These are phyloP conservation scores for Coriaria nepalensis DNA, from an alignment of 306 rosid species.

Conservation along the genomic window DNA sequence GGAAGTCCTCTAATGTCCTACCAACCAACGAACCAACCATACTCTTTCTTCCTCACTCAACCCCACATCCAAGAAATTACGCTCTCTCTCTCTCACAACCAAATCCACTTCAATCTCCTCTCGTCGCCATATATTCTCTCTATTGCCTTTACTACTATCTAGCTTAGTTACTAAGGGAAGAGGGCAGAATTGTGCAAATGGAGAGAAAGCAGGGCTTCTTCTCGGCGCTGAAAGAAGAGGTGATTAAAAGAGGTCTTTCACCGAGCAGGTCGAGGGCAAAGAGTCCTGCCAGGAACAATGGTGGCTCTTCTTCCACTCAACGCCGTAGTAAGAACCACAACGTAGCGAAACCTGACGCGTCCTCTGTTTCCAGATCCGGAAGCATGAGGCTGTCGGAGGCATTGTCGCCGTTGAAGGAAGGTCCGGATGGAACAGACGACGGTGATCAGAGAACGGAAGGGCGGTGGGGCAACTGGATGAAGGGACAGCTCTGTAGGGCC, in stretches of 20 bases:
- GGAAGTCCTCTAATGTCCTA: too few relatives aligned
- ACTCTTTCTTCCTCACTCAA: too few relatives aligned
- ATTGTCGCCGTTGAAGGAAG: conserved; percentile 86
- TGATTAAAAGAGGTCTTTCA: conserved; percentile 48
- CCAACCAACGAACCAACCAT: too few relatives aligned
- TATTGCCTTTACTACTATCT: not conserved
- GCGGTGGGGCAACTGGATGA: conserved; percentile 87
- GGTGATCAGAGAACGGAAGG: conserved; percentile 60
- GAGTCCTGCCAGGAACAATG: conserved; percentile 31
- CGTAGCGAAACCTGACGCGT: conserved; percentile 41
- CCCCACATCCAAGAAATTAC: too few relatives aligned
- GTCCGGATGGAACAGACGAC: conserved; percentile 72
- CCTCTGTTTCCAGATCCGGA: conserved; percentile 70
- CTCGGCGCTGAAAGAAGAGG: conserved; percentile 49
- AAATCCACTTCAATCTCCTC: too few relatives aligned
- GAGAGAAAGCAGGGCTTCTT: conserved; percentile 66
- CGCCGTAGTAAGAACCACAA: conserved; percentile 61
- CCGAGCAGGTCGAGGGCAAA: conserved; percentile 53
- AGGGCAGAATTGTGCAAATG: conserved; percentile 14
- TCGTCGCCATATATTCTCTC: not conserved
- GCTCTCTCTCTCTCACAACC: too few relatives aligned
- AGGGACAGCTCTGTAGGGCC: conserved; percentile 66
- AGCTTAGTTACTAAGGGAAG: too few relatives aligned
- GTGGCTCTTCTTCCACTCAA: conserved; percentile 33
- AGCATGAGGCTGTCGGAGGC: conserved; percentile 75